Evolutionary conservation across 495 filamentous ascomycete genomes (phyloP), one percentile per base, ranked within the genome.

Genomic region (Staphylotrichum longicolle): DNA sequence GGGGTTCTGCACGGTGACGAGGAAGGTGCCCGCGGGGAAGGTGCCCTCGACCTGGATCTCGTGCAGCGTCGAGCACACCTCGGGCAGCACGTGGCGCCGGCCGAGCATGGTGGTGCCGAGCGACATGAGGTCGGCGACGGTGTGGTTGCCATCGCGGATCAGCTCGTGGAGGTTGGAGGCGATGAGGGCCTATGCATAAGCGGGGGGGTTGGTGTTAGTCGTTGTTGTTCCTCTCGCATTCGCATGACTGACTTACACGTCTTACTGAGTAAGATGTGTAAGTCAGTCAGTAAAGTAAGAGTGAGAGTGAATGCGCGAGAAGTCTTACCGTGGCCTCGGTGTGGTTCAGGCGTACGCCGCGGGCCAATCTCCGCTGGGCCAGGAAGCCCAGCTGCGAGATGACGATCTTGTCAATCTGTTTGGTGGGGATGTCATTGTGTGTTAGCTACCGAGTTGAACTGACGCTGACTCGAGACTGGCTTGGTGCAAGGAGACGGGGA

Each of bases 1-100:
- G 27, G 94, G 94, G 70, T 94, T 80, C 73, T 96, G 91, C 30
- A 98, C 90, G 0, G 94, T 98, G 2, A 98, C 94, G 15, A 98
- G 85, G 70, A 96, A 98, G 12, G 93, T 97, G 40, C 94, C 95
- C 8, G 80, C 86, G 4, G 83, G 86, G 65, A 98, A 98, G 0
- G 94, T 98, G 42, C 95, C 94, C 74, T 98, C 94, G 60, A 98
- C 87, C 79, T 93, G 90, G 62, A 98, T 83, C 77, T 95, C 89
- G 55, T 82, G 78, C 33, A 98, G 83, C 10, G 89, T 88, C 3
- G 82, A 77, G 33, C 84, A 78, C 35, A 98, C 94, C 15, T 87
- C 85, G 32, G 95, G 91, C 14, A 91, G 79, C 63, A 98, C 94
- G 72, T 98, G 95, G 32, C 93, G 89, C 4, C 94, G 90, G 61